phyloP scores from a whole-genome alignment of 306 rosid species.

The Datisca glomerata region DNA sequence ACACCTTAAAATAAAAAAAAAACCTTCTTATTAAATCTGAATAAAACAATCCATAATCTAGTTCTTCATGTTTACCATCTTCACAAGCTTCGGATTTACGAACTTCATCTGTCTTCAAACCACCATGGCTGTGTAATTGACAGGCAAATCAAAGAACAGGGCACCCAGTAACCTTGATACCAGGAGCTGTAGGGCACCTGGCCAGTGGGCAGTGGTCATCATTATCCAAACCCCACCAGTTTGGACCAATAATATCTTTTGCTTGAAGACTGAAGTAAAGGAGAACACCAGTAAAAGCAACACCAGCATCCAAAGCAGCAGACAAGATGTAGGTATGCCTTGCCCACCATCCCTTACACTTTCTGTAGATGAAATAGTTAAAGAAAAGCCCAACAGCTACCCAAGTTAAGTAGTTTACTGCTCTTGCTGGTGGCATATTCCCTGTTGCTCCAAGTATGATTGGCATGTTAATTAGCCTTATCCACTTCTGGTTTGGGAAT shows the following conservation, averaged over 20 bases:
- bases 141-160: constrained; percentile 32
- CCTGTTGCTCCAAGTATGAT: constrained; percentile 24
- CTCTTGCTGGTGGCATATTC: constrained; percentile 23
- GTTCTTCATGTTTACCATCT: too few relatives aligned
- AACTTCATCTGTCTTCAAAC: too few relatives aligned
- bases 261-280: constrained; percentile 45
- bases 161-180: constrained; percentile 33
- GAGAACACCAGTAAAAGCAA: constrained; percentile 41
- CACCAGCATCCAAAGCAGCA: constrained; percentile 62
- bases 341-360: constrained; percentile 56
- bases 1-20: too few relatives aligned
- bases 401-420: constrained; percentile 47
- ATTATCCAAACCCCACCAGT: constrained; percentile 51
- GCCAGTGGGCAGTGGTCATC: constrained; percentile 56
- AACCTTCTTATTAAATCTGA: too few relatives aligned
- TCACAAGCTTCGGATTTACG: too few relatives aligned
- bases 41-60: too few relatives aligned
- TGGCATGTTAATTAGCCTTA: constrained; percentile 44
- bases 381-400: constrained; percentile 48
- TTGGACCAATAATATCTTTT: constrained; percentile 22
- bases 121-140: too few relatives aligned
- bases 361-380: constrained; percentile 34
- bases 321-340: constrained; percentile 57
- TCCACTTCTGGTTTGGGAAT: constrained; percentile 39
- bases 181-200: constrained; percentile 56